phyloP scores from a whole-genome alignment of 2,329 filamentous ascomycete species.

The Fusarium virguliforme region DNA sequence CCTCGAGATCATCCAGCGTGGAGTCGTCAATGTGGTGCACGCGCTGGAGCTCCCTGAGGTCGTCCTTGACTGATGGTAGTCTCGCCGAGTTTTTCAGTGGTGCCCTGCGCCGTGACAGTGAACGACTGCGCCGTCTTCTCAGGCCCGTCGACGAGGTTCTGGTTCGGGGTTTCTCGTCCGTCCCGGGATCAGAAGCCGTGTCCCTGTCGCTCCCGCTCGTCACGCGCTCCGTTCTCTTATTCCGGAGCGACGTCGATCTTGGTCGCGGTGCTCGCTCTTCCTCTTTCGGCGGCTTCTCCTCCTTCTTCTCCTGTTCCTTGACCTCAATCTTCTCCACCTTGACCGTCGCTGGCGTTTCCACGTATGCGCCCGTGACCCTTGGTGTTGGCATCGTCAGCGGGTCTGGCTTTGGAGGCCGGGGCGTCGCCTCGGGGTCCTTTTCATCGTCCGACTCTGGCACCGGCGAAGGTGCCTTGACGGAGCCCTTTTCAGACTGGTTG shows the following conservation, averaged over 20 bases:
- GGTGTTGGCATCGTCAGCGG: conserved; percentile 68
- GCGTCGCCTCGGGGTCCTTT: conserved; percentile 62
- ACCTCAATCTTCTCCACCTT: conserved; percentile 56
- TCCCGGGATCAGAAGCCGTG: conserved; percentile 55
- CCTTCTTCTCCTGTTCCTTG: conserved; percentile 40
- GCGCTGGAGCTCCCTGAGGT: conserved; percentile 68
- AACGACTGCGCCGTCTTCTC: conserved; percentile 55
- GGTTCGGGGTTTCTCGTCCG: conserved; percentile 47
- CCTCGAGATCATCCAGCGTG: conserved; percentile 72
- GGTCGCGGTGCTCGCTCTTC: conserved; percentile 31
- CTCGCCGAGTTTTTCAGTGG: conserved; percentile 69
- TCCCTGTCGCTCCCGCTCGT: conserved; percentile 49
- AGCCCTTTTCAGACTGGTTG: conserved; percentile 71
- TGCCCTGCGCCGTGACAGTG: conserved; percentile 62
- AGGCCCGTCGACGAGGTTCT: conserved; percentile 45
- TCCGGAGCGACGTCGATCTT: conserved; percentile 46
- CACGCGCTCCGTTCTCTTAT: conserved; percentile 48
- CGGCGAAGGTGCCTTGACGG: conserved; percentile 66
- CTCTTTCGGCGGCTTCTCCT: conserved; percentile 29
- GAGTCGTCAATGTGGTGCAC: conserved; percentile 72
- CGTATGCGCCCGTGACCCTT: conserved; percentile 69
- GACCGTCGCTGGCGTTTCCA: conserved; percentile 69
- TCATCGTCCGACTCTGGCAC: conserved; percentile 54
- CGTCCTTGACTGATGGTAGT: conserved; percentile 70
- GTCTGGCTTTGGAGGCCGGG: conserved; percentile 62